phyloP scores from a whole-genome alignment of 441 rosid genomes.

The Flueggea neowawraea region DNA sequence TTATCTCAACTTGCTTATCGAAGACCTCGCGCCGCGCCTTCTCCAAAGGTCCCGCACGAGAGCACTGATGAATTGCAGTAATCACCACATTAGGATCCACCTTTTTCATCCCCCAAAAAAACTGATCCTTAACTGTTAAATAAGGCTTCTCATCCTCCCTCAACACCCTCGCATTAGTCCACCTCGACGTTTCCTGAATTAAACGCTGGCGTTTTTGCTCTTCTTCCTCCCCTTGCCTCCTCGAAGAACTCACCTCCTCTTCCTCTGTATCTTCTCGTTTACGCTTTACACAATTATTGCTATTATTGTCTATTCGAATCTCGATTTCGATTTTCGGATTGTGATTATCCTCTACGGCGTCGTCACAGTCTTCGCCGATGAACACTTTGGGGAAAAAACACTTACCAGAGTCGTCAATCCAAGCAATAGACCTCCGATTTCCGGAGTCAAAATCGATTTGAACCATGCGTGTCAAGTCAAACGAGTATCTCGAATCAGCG shows the following conservation, averaged over 20 bases:
- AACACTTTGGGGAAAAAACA: conserved; percentile 40
- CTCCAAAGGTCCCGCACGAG: no score
- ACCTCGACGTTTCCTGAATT: conserved; percentile 13
- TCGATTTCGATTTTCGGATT: conserved; percentile 21
- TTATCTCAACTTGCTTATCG: conserved; percentile 26
- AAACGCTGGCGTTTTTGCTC: conserved; percentile 24
- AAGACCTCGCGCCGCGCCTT: conserved; percentile 33
- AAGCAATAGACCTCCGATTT: conserved; percentile 35
- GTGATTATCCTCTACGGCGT: conserved; percentile 2
- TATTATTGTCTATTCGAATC: conserved; percentile 10
- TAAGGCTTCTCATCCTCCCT: conserved; percentile 19
- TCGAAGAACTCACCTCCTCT: conserved; percentile 33
- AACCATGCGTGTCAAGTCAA: conserved; percentile 41
- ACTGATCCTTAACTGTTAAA: conserved; percentile 19
- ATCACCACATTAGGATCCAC: conserved; percentile 18
- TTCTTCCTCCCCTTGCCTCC: background rate
- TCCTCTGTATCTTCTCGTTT: conserved; percentile 22
- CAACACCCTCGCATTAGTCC: conserved; percentile 31
- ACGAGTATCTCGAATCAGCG: conserved; percentile 30
- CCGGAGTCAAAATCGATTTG: conserved; percentile 36
- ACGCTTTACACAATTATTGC: conserved; percentile 19
- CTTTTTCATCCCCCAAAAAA: conserved; percentile 22
- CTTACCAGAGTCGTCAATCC: conserved; percentile 40
- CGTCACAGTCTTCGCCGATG: conserved; percentile 14
- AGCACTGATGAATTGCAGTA: conserved; percentile 35